phyloP scores from a whole-genome alignment of 345 rosid species.

The Arabidopsis arenosa region DNA sequence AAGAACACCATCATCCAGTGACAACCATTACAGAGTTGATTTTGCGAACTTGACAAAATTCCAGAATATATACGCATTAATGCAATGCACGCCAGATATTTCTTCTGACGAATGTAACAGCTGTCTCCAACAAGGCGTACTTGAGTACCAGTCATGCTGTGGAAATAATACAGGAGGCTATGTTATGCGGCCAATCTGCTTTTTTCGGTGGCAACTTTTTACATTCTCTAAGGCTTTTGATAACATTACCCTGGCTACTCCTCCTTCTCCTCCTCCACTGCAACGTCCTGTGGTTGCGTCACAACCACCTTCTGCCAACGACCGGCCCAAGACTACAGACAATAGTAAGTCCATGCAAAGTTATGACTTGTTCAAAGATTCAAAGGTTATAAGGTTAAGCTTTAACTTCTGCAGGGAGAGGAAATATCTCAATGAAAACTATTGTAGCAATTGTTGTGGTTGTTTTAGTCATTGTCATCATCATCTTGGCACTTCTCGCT shows the following conservation, averaged over 20 bases:
- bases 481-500: not conserved
- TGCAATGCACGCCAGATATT: slow-evolving; percentile 25
- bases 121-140: not conserved
- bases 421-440: not conserved
- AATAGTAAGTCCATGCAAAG: not conserved
- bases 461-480: not conserved
- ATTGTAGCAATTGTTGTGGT: not conserved
- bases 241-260: not conserved
- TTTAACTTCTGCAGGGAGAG: not conserved
- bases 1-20: slow-evolving; percentile 26
- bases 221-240: not conserved
- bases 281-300: not conserved
- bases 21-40: slow-evolving; percentile 8
- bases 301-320: not conserved
- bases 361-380: not conserved
- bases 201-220: not conserved
- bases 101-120: not conserved
- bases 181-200: slow-evolving; percentile 2
- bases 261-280: not conserved
- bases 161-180: not conserved
- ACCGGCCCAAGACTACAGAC: not conserved
- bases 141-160: not conserved
- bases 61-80: slow-evolving; percentile 9
- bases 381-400: not conserved
- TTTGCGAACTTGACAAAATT: not conserved